Percentiles rank a stretch among this genome's conserved stretches.
Evolutionary conservation across 305 asterid species (phyloP).

Genomic region (Fraxinus ornus): DNA sequence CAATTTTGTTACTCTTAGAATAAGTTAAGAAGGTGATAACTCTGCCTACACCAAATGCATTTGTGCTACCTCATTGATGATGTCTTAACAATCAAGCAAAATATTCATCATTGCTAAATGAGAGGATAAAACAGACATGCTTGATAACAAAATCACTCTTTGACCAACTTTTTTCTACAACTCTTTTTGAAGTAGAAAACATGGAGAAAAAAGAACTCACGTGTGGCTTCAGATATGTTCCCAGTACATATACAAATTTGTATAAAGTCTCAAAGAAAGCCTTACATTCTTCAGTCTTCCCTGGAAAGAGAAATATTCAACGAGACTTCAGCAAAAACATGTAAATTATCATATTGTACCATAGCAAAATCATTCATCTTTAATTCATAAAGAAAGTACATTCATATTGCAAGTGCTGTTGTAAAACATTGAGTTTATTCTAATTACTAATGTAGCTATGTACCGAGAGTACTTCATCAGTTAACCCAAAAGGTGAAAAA

Average conservation of each 20-base stretch:
- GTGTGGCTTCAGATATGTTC: conserved; percentile 94
- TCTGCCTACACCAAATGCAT: neutral
- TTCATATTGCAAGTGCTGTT: neutral
- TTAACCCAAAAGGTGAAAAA: neutral
- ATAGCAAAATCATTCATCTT: neutral
- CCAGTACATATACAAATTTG: conserved; percentile 84
- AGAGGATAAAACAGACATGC: neutral
- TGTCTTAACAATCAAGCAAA: conserved; percentile 4
- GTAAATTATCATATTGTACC: neutral
- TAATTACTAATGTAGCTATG: neutral
- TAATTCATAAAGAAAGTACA: neutral
- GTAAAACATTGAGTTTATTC: neutral
- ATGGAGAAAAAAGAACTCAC: conserved; percentile 48
- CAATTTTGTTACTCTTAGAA: neutral
- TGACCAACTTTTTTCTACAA: neutral
- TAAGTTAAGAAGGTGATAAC: neutral
- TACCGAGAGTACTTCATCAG: neutral
- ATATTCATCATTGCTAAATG: conserved; percentile 6
- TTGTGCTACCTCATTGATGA: neutral
- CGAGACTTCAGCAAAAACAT: conserved; percentile 6
- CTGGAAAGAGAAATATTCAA: conserved; percentile 48
- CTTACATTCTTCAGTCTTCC: conserved; percentile 79
- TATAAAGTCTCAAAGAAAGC: conserved; percentile 64
- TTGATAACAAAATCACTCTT: neutral
- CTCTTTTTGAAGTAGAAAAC: conserved; percentile 20